Evolutionary conservation across 495 filamentous ascomycete species (phyloP).

Genomic region (Daldinia decipiens): DNA sequence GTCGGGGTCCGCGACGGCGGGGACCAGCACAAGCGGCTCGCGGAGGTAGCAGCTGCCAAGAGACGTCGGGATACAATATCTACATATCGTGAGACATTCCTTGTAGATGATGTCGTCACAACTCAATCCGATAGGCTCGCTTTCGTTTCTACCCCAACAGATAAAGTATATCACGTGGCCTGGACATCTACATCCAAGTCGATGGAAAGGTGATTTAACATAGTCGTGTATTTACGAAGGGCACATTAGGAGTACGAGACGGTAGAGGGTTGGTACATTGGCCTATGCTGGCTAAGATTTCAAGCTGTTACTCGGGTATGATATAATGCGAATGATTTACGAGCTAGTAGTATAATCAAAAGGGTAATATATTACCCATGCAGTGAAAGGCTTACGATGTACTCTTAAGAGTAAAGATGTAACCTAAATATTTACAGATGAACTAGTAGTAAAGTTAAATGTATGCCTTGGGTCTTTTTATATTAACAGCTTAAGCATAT

Average conservation of each 20-base stretch:
- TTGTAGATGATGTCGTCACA: background rate
- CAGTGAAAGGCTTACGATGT: background rate
- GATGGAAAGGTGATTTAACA: background rate
- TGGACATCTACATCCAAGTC: background rate
- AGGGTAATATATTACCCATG: background rate
- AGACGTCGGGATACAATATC: background rate
- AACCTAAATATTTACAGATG: background rate
- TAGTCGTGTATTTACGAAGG: background rate
- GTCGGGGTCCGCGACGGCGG: conserved; percentile 28
- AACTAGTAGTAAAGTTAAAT: background rate
- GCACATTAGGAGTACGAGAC: background rate
- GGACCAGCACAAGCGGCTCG: background rate
- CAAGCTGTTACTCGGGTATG: background rate
- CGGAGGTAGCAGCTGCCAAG: conserved; percentile 6
- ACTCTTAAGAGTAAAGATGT: background rate
- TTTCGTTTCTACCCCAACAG: conserved; percentile 27
- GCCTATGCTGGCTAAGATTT: background rate
- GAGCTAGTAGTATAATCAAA: conserved; percentile 7
- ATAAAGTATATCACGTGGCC: conserved; percentile 18
- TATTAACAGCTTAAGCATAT: background rate
- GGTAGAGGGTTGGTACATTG: background rate
- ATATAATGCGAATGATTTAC: conserved; percentile 9
- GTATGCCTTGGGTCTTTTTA: background rate
- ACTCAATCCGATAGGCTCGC: conserved; percentile 4
- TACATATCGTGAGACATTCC: background rate